Conservation (phyloP, 225 moss, liverwort and hornwort genomes). For the Physcomitrium patens region DNA sequence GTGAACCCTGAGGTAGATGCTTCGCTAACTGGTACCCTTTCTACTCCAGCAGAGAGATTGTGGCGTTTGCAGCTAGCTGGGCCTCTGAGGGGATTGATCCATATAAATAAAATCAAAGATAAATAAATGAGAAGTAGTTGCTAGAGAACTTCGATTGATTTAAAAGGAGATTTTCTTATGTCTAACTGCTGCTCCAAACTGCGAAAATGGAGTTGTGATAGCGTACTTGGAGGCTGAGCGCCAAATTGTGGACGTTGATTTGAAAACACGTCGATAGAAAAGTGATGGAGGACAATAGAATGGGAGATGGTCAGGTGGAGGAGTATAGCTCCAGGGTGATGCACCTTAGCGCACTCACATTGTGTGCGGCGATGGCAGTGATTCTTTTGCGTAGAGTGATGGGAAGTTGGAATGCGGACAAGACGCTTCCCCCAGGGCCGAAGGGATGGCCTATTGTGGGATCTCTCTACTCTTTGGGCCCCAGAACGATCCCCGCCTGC, state of each 20-base stretch:
- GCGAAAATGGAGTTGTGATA: too few relatives aligned
- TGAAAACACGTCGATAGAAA: neutral
- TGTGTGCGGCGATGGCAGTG: conserved; percentile 27
- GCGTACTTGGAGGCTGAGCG: too few relatives aligned
- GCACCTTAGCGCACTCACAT: conserved; percentile 35
- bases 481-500: conserved; percentile 38
- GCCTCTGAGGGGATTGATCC: too few relatives aligned
- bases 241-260: too few relatives aligned
- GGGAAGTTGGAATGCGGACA: neutral
- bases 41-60: too few relatives aligned
- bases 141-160: too few relatives aligned
- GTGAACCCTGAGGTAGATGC: too few relatives aligned
- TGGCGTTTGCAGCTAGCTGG: too few relatives aligned
- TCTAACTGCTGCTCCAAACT: conserved; percentile 23
- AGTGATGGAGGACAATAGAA: neutral
- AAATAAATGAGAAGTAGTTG: neutral
- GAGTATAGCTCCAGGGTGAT: conserved; percentile 4
- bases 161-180: neutral
- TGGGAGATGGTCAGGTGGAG: conserved; percentile 11
- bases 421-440: conserved; percentile 48
- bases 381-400: conserved; percentile 20
- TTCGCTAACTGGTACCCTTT: too few relatives aligned
- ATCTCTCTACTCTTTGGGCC: conserved; percentile 43
- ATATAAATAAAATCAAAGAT: too few relatives aligned
- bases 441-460: conserved; percentile 55